Evolutionary conservation across 2,329 filamentous ascomycete genomes (phyloP), one percentile per base, ranked within the genome.

Genomic region (Xylariaceae sp.): DNA sequence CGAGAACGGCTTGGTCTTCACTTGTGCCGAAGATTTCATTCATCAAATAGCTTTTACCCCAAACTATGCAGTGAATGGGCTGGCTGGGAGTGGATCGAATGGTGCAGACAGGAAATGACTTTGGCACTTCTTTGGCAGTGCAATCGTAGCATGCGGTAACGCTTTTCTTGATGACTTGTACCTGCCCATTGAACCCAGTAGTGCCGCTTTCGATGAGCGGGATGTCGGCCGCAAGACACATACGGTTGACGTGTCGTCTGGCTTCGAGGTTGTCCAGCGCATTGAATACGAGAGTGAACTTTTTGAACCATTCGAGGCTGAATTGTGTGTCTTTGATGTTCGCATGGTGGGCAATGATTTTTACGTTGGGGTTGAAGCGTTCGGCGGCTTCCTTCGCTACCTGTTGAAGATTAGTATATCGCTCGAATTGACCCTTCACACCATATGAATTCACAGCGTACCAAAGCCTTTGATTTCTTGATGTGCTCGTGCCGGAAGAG

Each of bases 61-160:
- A 98, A 2, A 98, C 92, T 50, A 98, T 98, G 70, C 93, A 97
- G 68, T 98, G 93, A 35, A 98, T 97, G 1, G 92, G 88, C 60
- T 97, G 92, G 54, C 87, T 95, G 0, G 93, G 93, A 0, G 91
- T 98, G 65, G 89, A 96, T 64, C 93, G 82, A 58, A 98, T 97
- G 2, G 93, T 98, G 71, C 93, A 98, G 34, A 97, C 91, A 2
- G 93, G 91, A 61, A 94, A 97, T 1, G 86, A 86, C 65, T 95
- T 97, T 5, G 92, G 92, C 2, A 86, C 82, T 49, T 92, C 86
- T 67, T 98, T 98, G 2, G 83, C 79, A 12, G 83, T 86, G 71
- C 93, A 98, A 63, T 98, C 93, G 66, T 98, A 98, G 71, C 93
- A 98, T 59, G 95, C 92, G 1, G 92, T 95, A 48, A 85, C 73